phyloP scores from a whole-genome alignment of 495 filamentous ascomycete species.

The Penicillium atrosanguineum region DNA sequence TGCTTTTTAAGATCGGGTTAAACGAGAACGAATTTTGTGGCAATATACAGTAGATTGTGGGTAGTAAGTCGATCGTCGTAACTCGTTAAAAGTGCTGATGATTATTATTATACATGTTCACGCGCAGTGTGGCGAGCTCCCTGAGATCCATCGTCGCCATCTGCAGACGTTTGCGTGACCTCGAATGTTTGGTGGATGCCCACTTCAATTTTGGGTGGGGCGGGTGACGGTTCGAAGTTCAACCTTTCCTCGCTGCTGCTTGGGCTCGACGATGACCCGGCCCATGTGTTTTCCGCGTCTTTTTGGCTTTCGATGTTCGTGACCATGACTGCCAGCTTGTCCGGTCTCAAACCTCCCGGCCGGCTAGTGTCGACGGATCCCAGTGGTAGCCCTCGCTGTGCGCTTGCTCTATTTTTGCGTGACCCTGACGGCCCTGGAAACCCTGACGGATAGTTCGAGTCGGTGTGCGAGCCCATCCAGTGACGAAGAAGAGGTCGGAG shows the following conservation, averaged over 20 bases:
- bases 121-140: slow-evolving; percentile 8
- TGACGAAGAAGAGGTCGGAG: slow-evolving; percentile 46
- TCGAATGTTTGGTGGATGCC: slow-evolving; percentile 38
- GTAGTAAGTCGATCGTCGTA: background rate
- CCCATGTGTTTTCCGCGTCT: slow-evolving; percentile 23
- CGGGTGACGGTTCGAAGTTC: slow-evolving; percentile 17
- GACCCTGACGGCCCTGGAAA: slow-evolving; percentile 27
- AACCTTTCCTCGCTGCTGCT: slow-evolving; percentile 37
- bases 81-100: background rate
- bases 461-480: slow-evolving; percentile 27
- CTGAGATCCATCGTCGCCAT: slow-evolving; percentile 8
- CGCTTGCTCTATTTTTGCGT: slow-evolving; percentile 14
- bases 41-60: background rate
- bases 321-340: slow-evolving; percentile 39
- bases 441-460: slow-evolving; percentile 19
- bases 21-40: too few species aligned
- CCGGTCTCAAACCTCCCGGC: slow-evolving; percentile 30
- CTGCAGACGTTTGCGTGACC: slow-evolving; percentile 30
- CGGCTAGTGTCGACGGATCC: slow-evolving; percentile 29
- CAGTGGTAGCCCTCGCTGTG: slow-evolving; percentile 24
- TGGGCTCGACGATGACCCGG: slow-evolving; percentile 15
- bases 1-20: too few species aligned
- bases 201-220: slow-evolving; percentile 20
- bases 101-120: slow-evolving; percentile 32
- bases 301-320: slow-evolving; percentile 38